phyloP scores from a whole-genome alignment of 2,329 filamentous ascomycete species.

The Aspergillus sergii region DNA sequence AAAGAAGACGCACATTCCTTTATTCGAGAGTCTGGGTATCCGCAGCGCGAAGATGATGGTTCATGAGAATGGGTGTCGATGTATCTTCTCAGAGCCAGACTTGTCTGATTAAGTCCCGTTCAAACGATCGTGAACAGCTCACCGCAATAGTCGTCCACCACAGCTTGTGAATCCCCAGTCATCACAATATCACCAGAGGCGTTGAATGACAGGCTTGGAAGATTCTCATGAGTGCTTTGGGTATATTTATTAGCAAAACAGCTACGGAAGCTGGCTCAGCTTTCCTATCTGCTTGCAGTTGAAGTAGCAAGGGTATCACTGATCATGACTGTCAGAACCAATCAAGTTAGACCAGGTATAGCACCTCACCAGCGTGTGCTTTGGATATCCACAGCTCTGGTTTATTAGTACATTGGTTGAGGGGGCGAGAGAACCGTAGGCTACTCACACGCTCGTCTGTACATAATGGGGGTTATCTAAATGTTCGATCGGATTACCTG shows the following conservation, averaged over 20 bases:
- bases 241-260: neutral
- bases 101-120: neutral
- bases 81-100: neutral
- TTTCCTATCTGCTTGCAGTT: neutral
- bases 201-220: neutral
- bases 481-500: neutral
- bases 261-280: neutral
- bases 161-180: neutral
- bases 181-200: neutral
- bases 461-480: neutral
- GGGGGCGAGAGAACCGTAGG: neutral
- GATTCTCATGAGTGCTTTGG: neutral
- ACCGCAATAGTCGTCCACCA: neutral
- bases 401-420: neutral
- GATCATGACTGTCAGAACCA: neutral
- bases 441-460: neutral
- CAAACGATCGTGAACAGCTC: constrained; percentile 6
- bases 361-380: neutral
- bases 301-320: neutral
- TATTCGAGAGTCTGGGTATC: neutral
- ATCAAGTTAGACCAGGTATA: neutral
- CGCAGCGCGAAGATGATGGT: neutral
- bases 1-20: neutral
- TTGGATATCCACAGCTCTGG: neutral
- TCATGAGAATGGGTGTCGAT: neutral